Base-by-base conservation (phyloP, 129 eudicot genomes). In the Glebionis coronaria region DNA sequence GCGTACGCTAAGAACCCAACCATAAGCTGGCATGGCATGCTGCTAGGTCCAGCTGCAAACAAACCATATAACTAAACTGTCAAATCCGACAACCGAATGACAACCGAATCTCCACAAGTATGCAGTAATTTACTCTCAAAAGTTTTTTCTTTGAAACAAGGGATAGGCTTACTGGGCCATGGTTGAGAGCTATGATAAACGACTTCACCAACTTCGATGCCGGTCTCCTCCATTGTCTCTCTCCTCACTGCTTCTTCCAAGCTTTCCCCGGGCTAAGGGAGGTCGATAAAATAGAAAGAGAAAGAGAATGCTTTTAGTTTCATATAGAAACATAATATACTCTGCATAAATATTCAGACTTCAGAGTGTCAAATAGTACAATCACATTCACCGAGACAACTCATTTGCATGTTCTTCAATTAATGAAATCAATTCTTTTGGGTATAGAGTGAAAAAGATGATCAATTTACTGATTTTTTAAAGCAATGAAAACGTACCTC, bases 1-100 rank as follows among this genome's bases (percentile, higher is more conserved):
- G 97, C 95, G 79, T 84, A 90, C 55, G 95, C 97, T 38, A 82
- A 78, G 79, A 90, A 87, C 12, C 95, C 97, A 10, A 87, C 81
- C 97, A 90, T 90, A 63, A 90, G 76, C 62, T 90, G 97, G 79
- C 97, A 90, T 38, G 97, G 97, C 87, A 90, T 90, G 87, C 87
- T 75, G 70, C 87, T 78, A 13, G 91, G 85, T 52, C 95, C 97
- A 78, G 87, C 97, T 86, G 88, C 70, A 73, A 67, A 73, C 9
- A 70, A 28, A 67, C 44, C 68, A 56, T 15, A 56, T 16, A 7
- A 67, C n/a, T 51, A 21, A 27, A 15, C 3, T 27, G 14, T 21
- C 42, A 35, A 35, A 16, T n/a, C 4, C 44, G 5, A 58, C 13
- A 12, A 27, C 12, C 13, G n/a, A 21, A 58, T 35, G 5, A 58